Base-by-base conservation (phyloP, 2,329 filamentous ascomycete species). In the Cordyceps cateniannulata region DNA sequence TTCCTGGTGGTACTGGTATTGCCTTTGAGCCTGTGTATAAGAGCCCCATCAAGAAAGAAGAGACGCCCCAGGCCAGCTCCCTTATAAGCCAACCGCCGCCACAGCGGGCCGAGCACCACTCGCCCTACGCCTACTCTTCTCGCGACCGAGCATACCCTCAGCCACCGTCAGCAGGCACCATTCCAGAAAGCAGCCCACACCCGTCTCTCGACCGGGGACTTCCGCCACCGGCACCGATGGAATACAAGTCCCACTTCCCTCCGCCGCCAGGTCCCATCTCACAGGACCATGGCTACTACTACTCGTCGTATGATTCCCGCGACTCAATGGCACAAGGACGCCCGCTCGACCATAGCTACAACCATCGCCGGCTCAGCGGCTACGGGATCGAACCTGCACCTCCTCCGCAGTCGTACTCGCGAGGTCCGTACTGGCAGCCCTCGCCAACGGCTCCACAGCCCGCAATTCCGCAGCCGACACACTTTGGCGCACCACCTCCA, bases 351-450 rank as follows among this genome's bases (percentile, higher is more conserved):
- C 68, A 68, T 20, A 67, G 64, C 24, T 74, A 70, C 49, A 66
- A 67, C 29, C 65, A 69, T 58, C 68, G 71, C 18, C 72, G 70
- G 14, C 64, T 72, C 65, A 71, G 71, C 49, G 64, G 64, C 20
- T 75, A 72, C 48, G 70, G 67, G 2, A 51, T 62, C 8, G 73
- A 75, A 25, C 18, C 35, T 16, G 56, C 61, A 18, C 55, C 56
- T 9, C 55, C 55, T 5, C 56, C 50, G 5, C 63, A 69, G n/a
- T 65, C 65, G 22, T 74, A 73, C 64, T 65, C 66, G 48, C 70
- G 68, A 38, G 57, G 57, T 8, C 45, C 69, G 5, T 76, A 72
- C 65, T 76, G 74, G 74, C 72, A 68, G 35, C n/a, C n/a, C n/a
- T 67, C 65, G n/a, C 67, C 69, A 25, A 20, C 63, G 7, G 50